Base-by-base conservation (phyloP, 345 rosid species). In the Citrus australasica region DNA sequence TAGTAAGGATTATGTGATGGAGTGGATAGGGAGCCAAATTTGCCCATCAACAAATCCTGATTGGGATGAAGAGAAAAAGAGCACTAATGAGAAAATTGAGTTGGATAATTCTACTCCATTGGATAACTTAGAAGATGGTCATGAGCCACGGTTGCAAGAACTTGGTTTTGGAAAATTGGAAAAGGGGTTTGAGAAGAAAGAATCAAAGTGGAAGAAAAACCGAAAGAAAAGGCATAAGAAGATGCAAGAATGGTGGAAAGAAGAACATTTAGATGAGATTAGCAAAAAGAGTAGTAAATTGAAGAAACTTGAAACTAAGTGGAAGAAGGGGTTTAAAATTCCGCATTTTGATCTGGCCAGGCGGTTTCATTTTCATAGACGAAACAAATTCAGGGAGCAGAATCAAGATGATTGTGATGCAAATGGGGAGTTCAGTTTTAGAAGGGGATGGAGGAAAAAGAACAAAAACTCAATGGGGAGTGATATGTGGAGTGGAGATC, bases 191-290 rank as follows among this genome's bases (percentile, higher is more conserved):
- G 92, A 86, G 38, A 79, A 82, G 78, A 89, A 90, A 60, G 92
- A 87, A 60, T 51, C 38, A 7, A 88, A 83, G 73, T 80, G 82
- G 13, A 83, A 67, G 80, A 92, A 81, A 74, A 82, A 40, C 55
- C 58, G 83, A 21, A 87, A 86, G 80, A 91, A 82, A 88, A 91
- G 76, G 72, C 85, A 92, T 38, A 87, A 87, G 88, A 92, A 94
- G 83, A 96, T 94, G 97, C 88, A 92, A 72, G 99, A 92, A 68
- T 94, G 99, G 99, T 96, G 99, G 99, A 96, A 92, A 83, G 98
- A 92, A 73, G 99, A 96, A 76, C 92, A 91, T 81, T 83, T 91
- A 46, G 92, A 84, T n/a, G 95, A 92, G 82, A 81, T 84, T 16
- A 88, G 83, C 79, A 85, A 85, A 83, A 87, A 85, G 78, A 68